phyloP scores from a whole-genome alignment of 805 yeast genomes.

The Yueomyces sp. region DNA sequence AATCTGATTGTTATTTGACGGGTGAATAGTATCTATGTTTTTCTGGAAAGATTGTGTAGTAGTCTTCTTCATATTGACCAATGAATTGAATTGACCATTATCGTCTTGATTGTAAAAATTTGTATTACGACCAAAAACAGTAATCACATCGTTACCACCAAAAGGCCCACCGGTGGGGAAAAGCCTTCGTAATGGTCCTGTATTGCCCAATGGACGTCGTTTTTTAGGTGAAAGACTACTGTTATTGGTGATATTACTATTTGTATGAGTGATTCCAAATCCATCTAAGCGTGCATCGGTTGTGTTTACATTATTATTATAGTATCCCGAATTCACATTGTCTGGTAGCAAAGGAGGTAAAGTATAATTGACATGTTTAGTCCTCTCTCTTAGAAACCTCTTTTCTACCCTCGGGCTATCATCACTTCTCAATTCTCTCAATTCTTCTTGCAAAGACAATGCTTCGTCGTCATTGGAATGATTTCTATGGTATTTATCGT shows the following conservation, averaged over 20 bases:
- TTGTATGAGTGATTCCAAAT: no score
- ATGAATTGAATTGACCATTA: background rate
- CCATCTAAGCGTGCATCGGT: background rate
- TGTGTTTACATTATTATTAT: background rate
- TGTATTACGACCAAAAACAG: constrained; percentile 65
- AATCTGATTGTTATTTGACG: no score
- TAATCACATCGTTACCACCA: constrained; percentile 88
- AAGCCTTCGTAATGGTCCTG: constrained; percentile 48
- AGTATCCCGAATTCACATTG: constrained; percentile 5
- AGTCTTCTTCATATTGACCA: background rate
- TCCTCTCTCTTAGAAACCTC: constrained; percentile 45
- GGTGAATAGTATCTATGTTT: background rate
- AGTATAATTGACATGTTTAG: constrained; percentile 66
- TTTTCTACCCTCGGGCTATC: constrained; percentile 43
- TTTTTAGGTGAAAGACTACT: background rate
- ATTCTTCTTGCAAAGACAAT: constrained; percentile 45
- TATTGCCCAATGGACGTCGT: constrained; percentile 7
- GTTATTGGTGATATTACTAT: background rate
- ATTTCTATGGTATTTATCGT: constrained; percentile 13
- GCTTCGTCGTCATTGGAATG: constrained; percentile 12
- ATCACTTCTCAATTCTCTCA: constrained; percentile 46
- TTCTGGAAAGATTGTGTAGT: background rate
- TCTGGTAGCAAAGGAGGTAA: constrained; percentile 66
- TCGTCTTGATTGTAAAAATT: constrained; percentile 17
- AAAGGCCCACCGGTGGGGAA: constrained; percentile 96